Evolutionary conservation across 2,329 filamentous ascomycete genomes (phyloP).

Genomic region (Colletotrichum cordylinicola): DNA sequence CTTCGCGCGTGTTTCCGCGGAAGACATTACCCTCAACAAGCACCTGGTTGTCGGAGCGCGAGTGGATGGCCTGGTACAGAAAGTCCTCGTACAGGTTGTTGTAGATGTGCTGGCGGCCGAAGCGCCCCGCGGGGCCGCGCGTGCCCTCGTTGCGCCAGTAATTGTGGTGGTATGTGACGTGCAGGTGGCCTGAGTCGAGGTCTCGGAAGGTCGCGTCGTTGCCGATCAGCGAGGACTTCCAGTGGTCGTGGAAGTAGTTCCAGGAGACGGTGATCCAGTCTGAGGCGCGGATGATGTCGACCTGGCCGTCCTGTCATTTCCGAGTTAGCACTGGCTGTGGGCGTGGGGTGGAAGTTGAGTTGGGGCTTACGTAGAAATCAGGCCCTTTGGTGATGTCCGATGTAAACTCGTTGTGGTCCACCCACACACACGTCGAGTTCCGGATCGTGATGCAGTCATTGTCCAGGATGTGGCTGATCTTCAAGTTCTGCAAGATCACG

Average conservation of each 20-base stretch:
- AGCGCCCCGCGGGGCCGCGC: slow-evolving; percentile 52
- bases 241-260: slow-evolving; percentile 54
- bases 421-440: slow-evolving; percentile 51
- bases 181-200: slow-evolving; percentile 47
- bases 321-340: neutral
- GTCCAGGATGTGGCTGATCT: slow-evolving; percentile 39
- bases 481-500: slow-evolving; percentile 45
- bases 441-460: slow-evolving; percentile 49
- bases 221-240: slow-evolving; percentile 51
- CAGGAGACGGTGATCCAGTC: slow-evolving; percentile 53
- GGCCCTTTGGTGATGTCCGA: slow-evolving; percentile 44
- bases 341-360: fast-evolving
- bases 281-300: slow-evolving; percentile 48
- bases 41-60: slow-evolving; percentile 53
- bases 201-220: slow-evolving; percentile 44
- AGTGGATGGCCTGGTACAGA: slow-evolving; percentile 53
- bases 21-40: slow-evolving; percentile 56
- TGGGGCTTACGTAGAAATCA: slow-evolving; percentile 36
- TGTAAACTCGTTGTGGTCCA: slow-evolving; percentile 54
- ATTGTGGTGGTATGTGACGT: slow-evolving; percentile 57
- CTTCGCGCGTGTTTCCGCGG: slow-evolving; percentile 50
- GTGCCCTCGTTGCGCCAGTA: slow-evolving; percentile 51
- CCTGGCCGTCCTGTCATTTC: slow-evolving; percentile 43
- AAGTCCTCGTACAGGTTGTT: slow-evolving; percentile 55
- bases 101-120: slow-evolving; percentile 55